phyloP scores from a whole-genome alignment of 257 asterid genomes.

The Solanum paucissectum region DNA sequence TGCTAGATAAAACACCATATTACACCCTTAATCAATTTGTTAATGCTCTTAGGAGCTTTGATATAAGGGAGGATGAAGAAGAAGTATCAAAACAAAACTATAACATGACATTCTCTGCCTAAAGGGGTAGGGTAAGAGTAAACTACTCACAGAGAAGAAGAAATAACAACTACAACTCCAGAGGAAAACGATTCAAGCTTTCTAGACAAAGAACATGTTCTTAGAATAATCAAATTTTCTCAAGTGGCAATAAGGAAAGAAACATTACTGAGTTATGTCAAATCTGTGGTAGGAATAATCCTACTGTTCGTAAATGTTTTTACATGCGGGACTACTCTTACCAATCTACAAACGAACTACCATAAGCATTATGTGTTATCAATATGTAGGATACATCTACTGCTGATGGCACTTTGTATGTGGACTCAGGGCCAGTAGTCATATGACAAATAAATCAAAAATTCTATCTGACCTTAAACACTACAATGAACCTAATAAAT shows the following conservation, averaged over 20 bases:
- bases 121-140: not conserved
- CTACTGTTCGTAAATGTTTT: too few relatives aligned
- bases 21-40: not conserved
- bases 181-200: not conserved
- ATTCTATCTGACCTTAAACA: not conserved
- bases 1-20: not conserved
- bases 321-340: too few relatives aligned
- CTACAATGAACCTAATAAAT: not conserved
- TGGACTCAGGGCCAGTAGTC: not conserved
- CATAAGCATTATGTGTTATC: not conserved
- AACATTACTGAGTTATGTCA: not conserved
- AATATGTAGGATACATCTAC: not conserved
- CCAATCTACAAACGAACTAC: not conserved
- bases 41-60: too few relatives aligned
- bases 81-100: not conserved
- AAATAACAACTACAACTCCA: not conserved
- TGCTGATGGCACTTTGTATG: not conserved
- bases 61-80: not conserved
- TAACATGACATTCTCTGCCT: not conserved
- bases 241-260: not conserved
- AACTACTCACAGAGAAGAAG: not conserved
- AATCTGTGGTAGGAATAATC: too few relatives aligned
- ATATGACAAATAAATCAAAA: too few relatives aligned
- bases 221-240: not conserved
- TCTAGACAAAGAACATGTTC: too few relatives aligned